phyloP scores from a whole-genome alignment of 2,329 filamentous ascomycete species.

The Aplosporella prunicola region DNA sequence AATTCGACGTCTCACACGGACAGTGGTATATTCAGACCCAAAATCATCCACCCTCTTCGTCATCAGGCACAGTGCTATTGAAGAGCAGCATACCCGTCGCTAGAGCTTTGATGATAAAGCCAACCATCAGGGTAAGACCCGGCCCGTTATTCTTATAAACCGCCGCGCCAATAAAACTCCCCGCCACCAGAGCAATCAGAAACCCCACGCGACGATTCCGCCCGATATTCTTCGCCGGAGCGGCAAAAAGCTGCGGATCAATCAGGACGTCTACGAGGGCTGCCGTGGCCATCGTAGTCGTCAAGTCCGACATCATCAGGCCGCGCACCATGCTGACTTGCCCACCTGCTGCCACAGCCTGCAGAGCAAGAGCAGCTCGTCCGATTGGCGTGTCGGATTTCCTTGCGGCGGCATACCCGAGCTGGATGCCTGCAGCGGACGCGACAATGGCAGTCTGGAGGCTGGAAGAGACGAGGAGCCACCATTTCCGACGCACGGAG shows the following conservation, averaged over 20 bases:
- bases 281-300: slow-evolving; percentile 11
- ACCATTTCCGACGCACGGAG: neutral
- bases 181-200: slow-evolving; percentile 2
- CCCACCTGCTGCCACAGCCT: neutral
- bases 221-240: neutral
- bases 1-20: too few species aligned
- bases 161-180: slow-evolving; percentile 8
- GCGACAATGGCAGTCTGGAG: slow-evolving; percentile 1
- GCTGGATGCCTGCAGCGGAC: neutral
- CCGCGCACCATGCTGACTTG: neutral
- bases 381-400: too few species aligned
- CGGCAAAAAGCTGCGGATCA: slow-evolving; percentile 1
- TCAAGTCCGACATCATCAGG: slow-evolving; percentile 6
- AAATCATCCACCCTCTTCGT: neutral
- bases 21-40: too few species aligned
- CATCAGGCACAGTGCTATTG: neutral
- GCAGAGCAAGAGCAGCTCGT: neutral
- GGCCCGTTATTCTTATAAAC: neutral
- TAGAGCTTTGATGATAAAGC: neutral
- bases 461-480: slow-evolving; percentile 5
- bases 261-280: slow-evolving; percentile 9
- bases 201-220: slow-evolving; percentile 6
- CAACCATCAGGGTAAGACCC: neutral
- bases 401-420: neutral
- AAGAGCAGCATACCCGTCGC: neutral